A percentile compares a stretch with the other conserved stretches of the same genome.
Evolutionary conservation across 192 early-diverging fungal genomes (phyloP).

Genomic region (Cetraspora pellucida): DNA sequence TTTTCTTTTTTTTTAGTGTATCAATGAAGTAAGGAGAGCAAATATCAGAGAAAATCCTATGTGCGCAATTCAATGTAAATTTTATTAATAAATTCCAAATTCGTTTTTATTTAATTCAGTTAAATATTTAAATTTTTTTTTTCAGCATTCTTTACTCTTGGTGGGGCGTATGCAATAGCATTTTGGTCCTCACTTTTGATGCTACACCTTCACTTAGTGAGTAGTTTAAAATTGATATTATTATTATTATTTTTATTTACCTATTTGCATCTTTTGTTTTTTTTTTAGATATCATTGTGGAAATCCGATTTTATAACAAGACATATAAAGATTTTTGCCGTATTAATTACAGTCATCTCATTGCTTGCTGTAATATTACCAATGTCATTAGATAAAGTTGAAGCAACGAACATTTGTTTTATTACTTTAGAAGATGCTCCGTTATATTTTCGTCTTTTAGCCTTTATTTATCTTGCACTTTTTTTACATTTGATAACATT

Average conservation of each 20-base stretch:
- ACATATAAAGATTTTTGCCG: not conserved
- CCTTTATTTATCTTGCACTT: constrained; percentile 16
- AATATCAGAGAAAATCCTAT: too few species aligned
- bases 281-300: constrained; percentile 24
- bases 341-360: too few species aligned
- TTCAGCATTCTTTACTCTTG: constrained; percentile 18
- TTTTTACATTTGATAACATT: not conserved
- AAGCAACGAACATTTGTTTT: constrained; percentile 17
- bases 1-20: too few species aligned
- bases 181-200: constrained; percentile 15
- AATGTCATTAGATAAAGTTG: not conserved
- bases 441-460: not conserved
- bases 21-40: too few species aligned
- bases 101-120: not conserved
- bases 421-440: not conserved
- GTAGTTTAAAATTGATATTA: not conserved
- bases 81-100: too few species aligned
- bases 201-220: constrained; percentile 24
- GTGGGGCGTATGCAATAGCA: not conserved
- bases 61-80: too few species aligned
- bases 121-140: not conserved
- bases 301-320: not conserved
- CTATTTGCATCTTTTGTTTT: not conserved
- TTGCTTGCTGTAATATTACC: not conserved
- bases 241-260: not conserved